A percentile compares a stretch with the other conserved stretches of the same genome.
phyloP scores from a whole-genome alignment of 176 grass and related monocot species.

The Zea luxurians region DNA sequence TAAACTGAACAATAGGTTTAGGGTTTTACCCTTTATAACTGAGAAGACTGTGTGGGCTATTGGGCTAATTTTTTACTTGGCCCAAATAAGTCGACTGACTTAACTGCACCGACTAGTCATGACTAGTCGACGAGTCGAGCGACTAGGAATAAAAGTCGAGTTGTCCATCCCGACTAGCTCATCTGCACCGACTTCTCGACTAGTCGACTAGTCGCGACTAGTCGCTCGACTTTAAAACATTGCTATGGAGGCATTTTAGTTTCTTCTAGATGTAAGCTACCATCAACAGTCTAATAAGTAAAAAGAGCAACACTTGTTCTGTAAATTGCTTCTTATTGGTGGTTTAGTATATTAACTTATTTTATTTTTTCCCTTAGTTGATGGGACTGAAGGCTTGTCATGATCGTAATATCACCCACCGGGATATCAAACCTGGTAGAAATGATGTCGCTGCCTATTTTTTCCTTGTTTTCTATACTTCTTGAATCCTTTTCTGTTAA shows the following conservation, averaged over 20 bases:
- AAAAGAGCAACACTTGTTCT: slow-evolving; percentile 8
- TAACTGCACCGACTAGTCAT: too few species aligned
- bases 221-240: too few species aligned
- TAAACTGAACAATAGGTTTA: too few species aligned
- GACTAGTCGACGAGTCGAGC: too few species aligned
- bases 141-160: too few species aligned
- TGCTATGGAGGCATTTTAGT: slow-evolving; percentile 14
- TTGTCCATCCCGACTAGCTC: too few species aligned
- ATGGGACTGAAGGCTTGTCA: slow-evolving; percentile 88
- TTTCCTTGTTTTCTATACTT: slow-evolving; percentile 24
- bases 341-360: slow-evolving; percentile 14
- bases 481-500: slow-evolving; percentile 5
- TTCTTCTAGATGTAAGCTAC: background rate
- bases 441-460: slow-evolving; percentile 27
- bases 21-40: too few species aligned
- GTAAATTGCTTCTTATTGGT: slow-evolving; percentile 28
- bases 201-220: too few species aligned
- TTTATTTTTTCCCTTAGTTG: slow-evolving; percentile 50
- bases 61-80: too few species aligned
- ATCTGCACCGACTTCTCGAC: too few species aligned
- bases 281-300: slow-evolving; percentile 16
- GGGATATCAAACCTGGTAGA: slow-evolving; percentile 98
- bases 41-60: too few species aligned
- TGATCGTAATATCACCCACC: slow-evolving; percentile 87
- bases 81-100: too few species aligned